Evolutionary conservation across 768 basidiomycete species (phyloP).

Genomic region (Sarcomyxa edulis): DNA sequence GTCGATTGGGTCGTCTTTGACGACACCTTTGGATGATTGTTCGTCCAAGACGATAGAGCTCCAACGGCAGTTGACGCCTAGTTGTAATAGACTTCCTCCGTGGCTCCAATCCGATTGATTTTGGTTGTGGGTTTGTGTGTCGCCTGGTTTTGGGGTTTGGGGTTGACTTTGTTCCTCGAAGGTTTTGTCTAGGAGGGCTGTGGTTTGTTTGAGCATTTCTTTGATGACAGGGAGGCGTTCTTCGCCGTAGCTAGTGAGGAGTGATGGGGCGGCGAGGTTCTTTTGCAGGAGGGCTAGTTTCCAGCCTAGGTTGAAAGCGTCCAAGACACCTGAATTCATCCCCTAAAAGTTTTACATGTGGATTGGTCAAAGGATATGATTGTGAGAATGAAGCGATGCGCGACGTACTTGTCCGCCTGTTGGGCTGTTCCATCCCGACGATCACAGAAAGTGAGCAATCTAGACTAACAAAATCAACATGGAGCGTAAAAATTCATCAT

Average conservation of each 20-base stretch:
- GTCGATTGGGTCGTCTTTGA: too few relatives aligned
- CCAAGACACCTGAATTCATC: conserved; percentile 31
- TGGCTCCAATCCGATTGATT: conserved; percentile 10
- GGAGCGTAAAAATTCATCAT: too few relatives aligned
- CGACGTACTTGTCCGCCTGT: conserved; percentile 16
- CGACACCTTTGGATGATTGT: conserved; percentile 13
- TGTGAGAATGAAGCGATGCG: too few relatives aligned
- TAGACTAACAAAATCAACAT: too few relatives aligned
- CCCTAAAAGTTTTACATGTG: conserved; percentile 21
- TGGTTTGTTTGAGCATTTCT: conserved; percentile 36
- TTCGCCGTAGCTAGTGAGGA: conserved; percentile 35
- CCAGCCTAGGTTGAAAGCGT: conserved; percentile 39
- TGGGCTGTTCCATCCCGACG: too few relatives aligned
- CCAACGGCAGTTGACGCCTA: conserved; percentile 29
- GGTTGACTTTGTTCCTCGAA: conserved; percentile 11
- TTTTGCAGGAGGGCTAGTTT: conserved; percentile 38
- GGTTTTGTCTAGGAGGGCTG: conserved; percentile 19
- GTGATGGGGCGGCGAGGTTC: conserved; percentile 22
- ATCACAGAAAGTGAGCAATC: too few relatives aligned
- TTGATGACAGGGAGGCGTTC: conserved; percentile 43
- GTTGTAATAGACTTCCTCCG: conserved; percentile 20
- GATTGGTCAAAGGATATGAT: conserved; percentile 9
- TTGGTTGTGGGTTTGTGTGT: conserved; percentile 10
- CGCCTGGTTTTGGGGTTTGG: conserved; percentile 14
- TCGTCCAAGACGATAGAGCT: conserved; percentile 33